Percentiles rank a stretch among this genome's conserved stretches.
Conservation (phyloP, 495 filamentous ascomycete species). For the Penicillium salamii region DNA sequence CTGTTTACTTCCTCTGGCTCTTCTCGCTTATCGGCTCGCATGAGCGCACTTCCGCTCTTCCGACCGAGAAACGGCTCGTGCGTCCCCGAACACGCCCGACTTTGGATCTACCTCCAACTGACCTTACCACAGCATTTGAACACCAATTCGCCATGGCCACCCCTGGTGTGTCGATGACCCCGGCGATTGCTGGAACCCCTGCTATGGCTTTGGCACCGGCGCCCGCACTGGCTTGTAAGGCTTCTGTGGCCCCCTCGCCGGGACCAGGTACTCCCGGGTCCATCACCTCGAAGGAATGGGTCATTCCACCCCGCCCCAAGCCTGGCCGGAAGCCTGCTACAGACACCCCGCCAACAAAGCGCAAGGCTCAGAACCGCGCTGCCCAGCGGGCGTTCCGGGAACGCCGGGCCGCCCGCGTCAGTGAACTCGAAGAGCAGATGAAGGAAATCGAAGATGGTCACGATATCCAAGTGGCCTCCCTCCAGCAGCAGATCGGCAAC, state of each 20-base stretch:
- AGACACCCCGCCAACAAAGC: constrained; percentile 86
- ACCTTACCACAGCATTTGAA: constrained; percentile 18
- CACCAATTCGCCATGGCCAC: constrained; percentile 30
- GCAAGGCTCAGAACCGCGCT: constrained; percentile 91
- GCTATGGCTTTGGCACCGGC: constrained; percentile 31
- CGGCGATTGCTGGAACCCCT: constrained; percentile 28
- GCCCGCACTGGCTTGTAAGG: constrained; percentile 36
- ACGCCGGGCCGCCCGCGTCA: constrained; percentile 75
- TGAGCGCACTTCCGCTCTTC: constrained; percentile 43
- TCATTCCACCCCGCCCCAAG: constrained; percentile 83
- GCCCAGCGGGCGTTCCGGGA: constrained; percentile 92
- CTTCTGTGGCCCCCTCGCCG: constrained; percentile 39
- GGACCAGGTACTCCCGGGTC: constrained; percentile 44
- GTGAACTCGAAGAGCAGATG: constrained; percentile 81
- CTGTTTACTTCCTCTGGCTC: constrained; percentile 4
- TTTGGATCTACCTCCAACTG: constrained; percentile 18
- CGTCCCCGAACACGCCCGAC: constrained; percentile 28
- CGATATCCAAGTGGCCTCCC: constrained; percentile 38
- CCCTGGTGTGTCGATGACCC: constrained; percentile 31
- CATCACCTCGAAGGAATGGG: constrained; percentile 78
- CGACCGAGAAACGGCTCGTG: constrained; percentile 34
- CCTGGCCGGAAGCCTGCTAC: constrained; percentile 92
- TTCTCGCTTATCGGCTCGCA: constrained; percentile 35
- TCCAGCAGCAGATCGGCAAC: constrained; percentile 45
- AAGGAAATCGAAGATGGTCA: constrained; percentile 59